These are phyloP conservation scores for Hericium alpestre DNA, from an alignment of 768 basidiomycete genomes.

Conservation along the genomic window DNA sequence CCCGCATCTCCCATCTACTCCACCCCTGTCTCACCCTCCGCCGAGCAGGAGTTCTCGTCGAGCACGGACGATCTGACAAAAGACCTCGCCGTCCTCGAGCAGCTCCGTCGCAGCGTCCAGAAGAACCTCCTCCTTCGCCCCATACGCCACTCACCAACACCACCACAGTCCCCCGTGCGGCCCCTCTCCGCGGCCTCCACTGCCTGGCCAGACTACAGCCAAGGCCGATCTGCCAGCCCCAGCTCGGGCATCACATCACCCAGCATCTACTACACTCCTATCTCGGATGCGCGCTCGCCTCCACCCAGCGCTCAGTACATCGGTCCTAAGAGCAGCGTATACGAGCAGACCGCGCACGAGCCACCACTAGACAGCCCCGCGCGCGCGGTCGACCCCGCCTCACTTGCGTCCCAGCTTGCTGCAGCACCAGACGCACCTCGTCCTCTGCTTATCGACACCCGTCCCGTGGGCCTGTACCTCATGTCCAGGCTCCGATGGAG, in stretches of 20 bases:
- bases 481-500: slow-evolving; percentile 55
- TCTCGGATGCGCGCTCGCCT: slow-evolving; percentile 24
- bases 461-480: slow-evolving; percentile 56
- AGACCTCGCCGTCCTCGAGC: slow-evolving; percentile 57
- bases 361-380: slow-evolving; percentile 18
- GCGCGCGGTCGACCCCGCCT: slow-evolving; percentile 34
- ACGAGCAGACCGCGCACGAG: slow-evolving; percentile 10
- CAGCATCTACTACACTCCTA: slow-evolving; percentile 44
- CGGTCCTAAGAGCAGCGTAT: slow-evolving; percentile 14
- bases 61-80: slow-evolving; percentile 49
- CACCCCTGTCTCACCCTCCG: slow-evolving; percentile 17
- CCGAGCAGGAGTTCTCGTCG: slow-evolving; percentile 18
- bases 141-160: slow-evolving; percentile 40
- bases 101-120: slow-evolving; percentile 61
- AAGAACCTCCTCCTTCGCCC: slow-evolving; percentile 72
- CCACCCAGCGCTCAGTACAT: slow-evolving; percentile 22
- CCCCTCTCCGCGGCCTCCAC: slow-evolving; percentile 13
- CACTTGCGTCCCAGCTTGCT: slow-evolving; percentile 38
- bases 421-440: slow-evolving; percentile 24
- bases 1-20: slow-evolving; percentile 17
- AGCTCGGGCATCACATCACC: slow-evolving; percentile 29
- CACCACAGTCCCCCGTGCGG: slow-evolving; percentile 14
- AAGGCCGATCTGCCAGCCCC: slow-evolving; percentile 33
- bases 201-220: slow-evolving; percentile 20
- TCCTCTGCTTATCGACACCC: slow-evolving; percentile 76